phyloP scores from a whole-genome alignment of 139 green algal species.

The Tetradesmus lagerheimii region DNA sequence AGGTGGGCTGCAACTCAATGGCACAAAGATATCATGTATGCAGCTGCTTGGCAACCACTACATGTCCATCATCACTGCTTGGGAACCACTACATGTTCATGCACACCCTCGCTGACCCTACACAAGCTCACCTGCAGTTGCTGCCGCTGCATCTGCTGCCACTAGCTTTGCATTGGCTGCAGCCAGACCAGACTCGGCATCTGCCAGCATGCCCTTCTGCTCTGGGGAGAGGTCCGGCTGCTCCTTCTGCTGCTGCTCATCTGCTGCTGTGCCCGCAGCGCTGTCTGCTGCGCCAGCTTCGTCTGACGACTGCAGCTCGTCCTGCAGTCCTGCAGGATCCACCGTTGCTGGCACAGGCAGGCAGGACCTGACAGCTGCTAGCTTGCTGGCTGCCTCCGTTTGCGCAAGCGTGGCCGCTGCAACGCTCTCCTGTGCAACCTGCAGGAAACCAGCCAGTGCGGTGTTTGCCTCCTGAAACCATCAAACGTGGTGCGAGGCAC shows the following conservation, averaged over 20 bases:
- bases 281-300: not conserved
- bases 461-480: too few relatives aligned
- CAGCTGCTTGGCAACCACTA: too few relatives aligned
- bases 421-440: not conserved
- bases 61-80: too few relatives aligned
- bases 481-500: too few relatives aligned
- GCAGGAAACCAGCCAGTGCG: too few relatives aligned
- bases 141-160: not conserved
- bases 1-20: not conserved
- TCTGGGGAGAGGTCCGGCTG: slow-evolving; percentile 49
- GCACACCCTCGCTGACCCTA: too few relatives aligned
- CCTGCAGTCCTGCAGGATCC: not conserved
- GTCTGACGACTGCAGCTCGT: not conserved
- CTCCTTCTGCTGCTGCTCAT: slow-evolving; percentile 42
- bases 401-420: not conserved
- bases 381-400: not conserved
- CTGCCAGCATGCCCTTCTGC: slow-evolving; percentile 41
- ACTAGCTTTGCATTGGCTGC: not conserved
- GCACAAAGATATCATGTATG: too few relatives aligned
- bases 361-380: not conserved
- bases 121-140: slow-evolving; percentile 6
- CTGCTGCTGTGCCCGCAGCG: not conserved
- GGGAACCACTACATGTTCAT: too few relatives aligned
- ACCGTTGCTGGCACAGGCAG: not conserved
- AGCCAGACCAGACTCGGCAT: not conserved